Base-by-base conservation (phyloP, 768 basidiomycete genomes). In the Termitomyces sp. region DNA sequence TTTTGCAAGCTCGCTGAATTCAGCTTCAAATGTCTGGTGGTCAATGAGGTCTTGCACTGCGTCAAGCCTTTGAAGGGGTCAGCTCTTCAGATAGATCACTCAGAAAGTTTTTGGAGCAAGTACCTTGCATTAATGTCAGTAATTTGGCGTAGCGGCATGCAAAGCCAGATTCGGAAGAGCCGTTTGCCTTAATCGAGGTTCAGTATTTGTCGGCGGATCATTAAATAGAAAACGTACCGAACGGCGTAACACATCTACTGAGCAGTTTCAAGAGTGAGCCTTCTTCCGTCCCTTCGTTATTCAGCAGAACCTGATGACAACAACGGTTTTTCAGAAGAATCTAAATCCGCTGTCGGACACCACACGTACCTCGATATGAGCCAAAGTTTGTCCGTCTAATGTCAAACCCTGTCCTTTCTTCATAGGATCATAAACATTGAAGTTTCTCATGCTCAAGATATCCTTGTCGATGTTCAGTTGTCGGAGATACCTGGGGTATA, bases 361-460 rank as follows among this genome's bases (percentile, higher is more conserved):
- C 37, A 24, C 20, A 64, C 71, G 43, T 53, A 95, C 93, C 79
- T 99, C 97, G 60, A 99, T 80, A 69, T 99, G 97, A 16, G 93
- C 90, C 53, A 99, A 78, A 0, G 94, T 95, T 70, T 98, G 95
- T 3, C 97, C 97, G 71, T 99, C 95, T 43, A 99, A 79, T 0
- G 91, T 81, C 55, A 98, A 74, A 27, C 87, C 91, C 67, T 87
- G 80, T n/a, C 94, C 95, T 59, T 82, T 81, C 69, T 89, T 88
- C 84, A 98, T 93, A 0, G 97, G 97, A 71, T 98, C 94, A 67
- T 96, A 97, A 39, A 97, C 80, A 64, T 98, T 95, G 81, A 99
- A 99, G 69, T 98, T 98, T 75, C 86, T 90, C 89, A 97, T 95
- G 55, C 87, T 91, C 66, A 99, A 72, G 55, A 99, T 86, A 62